Conservation (phyloP, 768 basidiomycete species). For the Pleurotus giganteus region DNA sequence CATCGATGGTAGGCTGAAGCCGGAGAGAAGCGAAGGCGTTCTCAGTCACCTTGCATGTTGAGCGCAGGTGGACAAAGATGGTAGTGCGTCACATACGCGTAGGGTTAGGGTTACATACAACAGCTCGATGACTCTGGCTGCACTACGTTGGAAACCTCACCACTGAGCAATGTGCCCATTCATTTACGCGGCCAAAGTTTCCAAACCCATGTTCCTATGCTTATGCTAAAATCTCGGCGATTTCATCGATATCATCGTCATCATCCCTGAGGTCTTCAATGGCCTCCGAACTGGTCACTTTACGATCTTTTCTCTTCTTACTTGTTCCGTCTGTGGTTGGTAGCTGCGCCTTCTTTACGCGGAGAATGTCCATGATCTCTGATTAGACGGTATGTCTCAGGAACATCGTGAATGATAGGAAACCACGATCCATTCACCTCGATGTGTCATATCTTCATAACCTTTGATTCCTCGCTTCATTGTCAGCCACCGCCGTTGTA, state of each 20-base stretch:
- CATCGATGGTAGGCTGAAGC: no score
- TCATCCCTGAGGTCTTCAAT: constrained; percentile 34
- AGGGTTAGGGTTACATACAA: constrained; percentile 1
- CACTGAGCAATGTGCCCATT: no score
- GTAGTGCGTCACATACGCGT: background rate
- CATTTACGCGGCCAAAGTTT: no score
- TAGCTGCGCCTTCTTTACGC: constrained; percentile 67
- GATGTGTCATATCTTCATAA: constrained; percentile 76
- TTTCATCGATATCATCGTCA: background rate
- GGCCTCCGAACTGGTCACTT: constrained; percentile 50
- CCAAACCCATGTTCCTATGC: no score
- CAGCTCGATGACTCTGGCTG: no score
- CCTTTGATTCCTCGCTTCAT: constrained; percentile 79
- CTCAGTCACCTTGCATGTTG: no score
- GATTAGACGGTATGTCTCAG: constrained; percentile 11
- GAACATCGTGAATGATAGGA: background rate
- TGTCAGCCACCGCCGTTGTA: constrained; percentile 79
- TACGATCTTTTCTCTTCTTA: constrained; percentile 42
- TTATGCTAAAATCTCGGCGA: background rate
- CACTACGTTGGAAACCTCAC: no score
- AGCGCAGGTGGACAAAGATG: background rate
- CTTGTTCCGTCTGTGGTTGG: constrained; percentile 29
- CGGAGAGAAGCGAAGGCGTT: no score
- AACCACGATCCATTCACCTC: constrained; percentile 42
- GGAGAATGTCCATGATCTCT: constrained; percentile 84